Percentiles rank a stretch among this genome's conserved stretches.
These are phyloP conservation scores for Colletotrichum echinochloae DNA, from an alignment of 2,329 filamentous ascomycete genomes.

Conservation along the genomic window DNA sequence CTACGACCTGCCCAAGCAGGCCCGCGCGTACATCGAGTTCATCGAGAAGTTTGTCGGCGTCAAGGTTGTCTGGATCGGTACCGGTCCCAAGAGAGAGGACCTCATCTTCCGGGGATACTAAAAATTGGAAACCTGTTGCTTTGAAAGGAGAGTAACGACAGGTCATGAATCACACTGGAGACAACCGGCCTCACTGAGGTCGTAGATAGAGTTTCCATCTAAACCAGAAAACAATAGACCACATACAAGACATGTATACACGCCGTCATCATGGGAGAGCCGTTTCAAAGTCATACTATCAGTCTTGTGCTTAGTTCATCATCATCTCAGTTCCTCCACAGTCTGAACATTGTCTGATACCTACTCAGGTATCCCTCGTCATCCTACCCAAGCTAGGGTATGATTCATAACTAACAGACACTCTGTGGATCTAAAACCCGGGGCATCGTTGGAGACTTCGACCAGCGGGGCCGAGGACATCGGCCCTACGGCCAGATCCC, in stretches of 20 bases:
- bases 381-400: not conserved
- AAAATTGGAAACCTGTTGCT: not conserved
- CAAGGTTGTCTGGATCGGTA: conserved; percentile 66
- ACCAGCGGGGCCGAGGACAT: conserved; percentile 1
- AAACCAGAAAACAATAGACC: conserved; percentile 7
- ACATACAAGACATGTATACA: not conserved
- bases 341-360: not conserved
- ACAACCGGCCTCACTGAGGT: not conserved
- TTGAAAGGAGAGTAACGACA: not conserved
- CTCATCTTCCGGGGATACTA: conserved; percentile 62
- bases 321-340: not conserved
- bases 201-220: conserved; percentile 1
- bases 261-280: not conserved
- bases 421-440: not conserved
- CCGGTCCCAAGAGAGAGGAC: conserved; percentile 72
- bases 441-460: not conserved
- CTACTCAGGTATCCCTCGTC: not conserved
- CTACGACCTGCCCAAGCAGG: conserved; percentile 72
- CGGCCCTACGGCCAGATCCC: not conserved
- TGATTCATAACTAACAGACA: not conserved
- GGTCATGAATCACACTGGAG: not conserved
- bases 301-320: no score
- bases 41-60: conserved; percentile 76
- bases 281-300: not conserved
- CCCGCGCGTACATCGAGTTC: conserved; percentile 73